phyloP scores from a whole-genome alignment of 2,329 filamentous ascomycete genomes.

The Corynespora cassiicola region DNA sequence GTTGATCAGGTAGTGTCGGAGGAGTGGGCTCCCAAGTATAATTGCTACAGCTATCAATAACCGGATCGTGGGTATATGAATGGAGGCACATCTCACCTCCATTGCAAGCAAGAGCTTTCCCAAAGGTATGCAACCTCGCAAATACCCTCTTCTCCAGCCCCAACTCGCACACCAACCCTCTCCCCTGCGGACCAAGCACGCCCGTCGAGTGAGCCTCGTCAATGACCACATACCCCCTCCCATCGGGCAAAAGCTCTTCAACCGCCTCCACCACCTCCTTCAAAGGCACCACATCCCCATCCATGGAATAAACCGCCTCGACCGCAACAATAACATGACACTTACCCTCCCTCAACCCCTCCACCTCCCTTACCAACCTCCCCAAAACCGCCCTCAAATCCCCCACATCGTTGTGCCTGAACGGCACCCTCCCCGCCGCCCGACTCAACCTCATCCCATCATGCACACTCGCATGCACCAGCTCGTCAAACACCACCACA shows the following conservation, averaged over 20 bases:
- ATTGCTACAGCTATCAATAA: conserved; percentile 26
- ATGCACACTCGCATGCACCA: conserved; percentile 79
- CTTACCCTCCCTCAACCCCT: conserved; percentile 41
- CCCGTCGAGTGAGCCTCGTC: conserved; percentile 75
- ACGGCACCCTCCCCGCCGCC: conserved; percentile 56
- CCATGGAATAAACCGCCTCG: conserved; percentile 73
- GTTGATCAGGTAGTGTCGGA: conserved; percentile 44
- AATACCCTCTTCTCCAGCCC: conserved; percentile 64
- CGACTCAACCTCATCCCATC: conserved; percentile 76
- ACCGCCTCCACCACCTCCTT: conserved; percentile 64
- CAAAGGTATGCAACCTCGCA: conserved; percentile 69
- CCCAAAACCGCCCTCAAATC: conserved; percentile 50
- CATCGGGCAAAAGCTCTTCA: conserved; percentile 60
- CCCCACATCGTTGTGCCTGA: conserved; percentile 63
- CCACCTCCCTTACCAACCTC: conserved; percentile 35
- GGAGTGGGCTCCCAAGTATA: conserved; percentile 34
- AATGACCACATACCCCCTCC: conserved; percentile 69
- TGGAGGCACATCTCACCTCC: conserved; percentile 72
- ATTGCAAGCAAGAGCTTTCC: conserved; percentile 71
- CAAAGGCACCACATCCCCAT: conserved; percentile 75
- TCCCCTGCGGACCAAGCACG: conserved; percentile 61
- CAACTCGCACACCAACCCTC: conserved; percentile 60
- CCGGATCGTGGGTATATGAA: neutral
- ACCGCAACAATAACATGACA: conserved; percentile 41
- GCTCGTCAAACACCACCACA: conserved; percentile 70